phyloP scores from a whole-genome alignment of 2,329 filamentous ascomycete species.

The Fusarium mexicanum region DNA sequence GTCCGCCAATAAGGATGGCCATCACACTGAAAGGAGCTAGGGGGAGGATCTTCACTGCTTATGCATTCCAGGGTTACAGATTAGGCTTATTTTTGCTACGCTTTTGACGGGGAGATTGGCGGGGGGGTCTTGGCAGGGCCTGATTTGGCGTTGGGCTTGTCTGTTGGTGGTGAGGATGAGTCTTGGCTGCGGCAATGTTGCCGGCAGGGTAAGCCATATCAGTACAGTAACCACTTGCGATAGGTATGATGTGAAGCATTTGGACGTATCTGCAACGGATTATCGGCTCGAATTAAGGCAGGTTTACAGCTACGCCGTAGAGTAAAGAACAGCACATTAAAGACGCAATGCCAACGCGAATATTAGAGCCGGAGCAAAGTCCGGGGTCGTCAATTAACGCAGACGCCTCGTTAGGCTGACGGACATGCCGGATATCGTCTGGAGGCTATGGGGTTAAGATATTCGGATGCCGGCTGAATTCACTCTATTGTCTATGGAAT shows the following conservation, averaged over 20 bases:
- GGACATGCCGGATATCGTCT: neutral
- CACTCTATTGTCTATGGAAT: neutral
- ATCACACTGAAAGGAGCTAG: neutral
- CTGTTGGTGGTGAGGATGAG: neutral
- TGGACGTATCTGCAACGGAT: neutral
- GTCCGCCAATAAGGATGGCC: neutral
- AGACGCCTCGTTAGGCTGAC: neutral
- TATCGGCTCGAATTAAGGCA: too few species aligned
- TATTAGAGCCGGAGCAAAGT: neutral
- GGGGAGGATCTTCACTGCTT: neutral
- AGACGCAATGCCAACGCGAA: too few species aligned
- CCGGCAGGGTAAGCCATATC: neutral
- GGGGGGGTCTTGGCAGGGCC: neutral
- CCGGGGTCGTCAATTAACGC: fast-evolving
- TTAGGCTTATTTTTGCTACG: neutral
- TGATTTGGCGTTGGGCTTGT: neutral
- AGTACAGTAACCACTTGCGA: neutral
- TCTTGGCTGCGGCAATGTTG: neutral
- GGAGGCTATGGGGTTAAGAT: neutral
- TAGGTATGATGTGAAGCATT: neutral
- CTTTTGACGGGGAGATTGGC: neutral
- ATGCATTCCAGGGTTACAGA: neutral
- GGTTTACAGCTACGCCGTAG: too few species aligned
- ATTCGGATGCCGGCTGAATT: neutral
- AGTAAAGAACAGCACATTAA: too few species aligned